Evolutionary conservation across 1,139 yeast genomes (phyloP).

Genomic region (Yamadazyma conglobata): DNA sequence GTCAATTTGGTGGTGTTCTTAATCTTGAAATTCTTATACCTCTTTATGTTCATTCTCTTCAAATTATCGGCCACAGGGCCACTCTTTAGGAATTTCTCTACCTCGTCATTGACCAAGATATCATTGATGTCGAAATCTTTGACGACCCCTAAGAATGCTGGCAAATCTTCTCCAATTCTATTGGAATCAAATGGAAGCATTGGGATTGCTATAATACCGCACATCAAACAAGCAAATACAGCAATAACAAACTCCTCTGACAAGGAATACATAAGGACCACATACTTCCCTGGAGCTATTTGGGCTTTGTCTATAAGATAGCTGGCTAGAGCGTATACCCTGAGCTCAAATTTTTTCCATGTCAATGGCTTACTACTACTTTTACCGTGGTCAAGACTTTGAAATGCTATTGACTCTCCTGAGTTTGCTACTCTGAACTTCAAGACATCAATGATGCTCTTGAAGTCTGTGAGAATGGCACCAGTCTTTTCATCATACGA

Average conservation of each 20-base stretch:
- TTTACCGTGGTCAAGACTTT: constrained; percentile 57
- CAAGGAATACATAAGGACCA: constrained; percentile 79
- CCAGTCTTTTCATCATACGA: constrained; percentile 78
- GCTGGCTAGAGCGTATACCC: constrained; percentile 69
- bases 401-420: constrained; percentile 79
- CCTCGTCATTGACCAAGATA: constrained; percentile 75
- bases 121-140: constrained; percentile 70
- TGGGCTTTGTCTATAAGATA: constrained; percentile 51
- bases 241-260: constrained; percentile 86
- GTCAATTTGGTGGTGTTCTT: constrained; percentile 68
- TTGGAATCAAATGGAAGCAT: constrained; percentile 70
- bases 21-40: constrained; percentile 46
- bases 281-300: constrained; percentile 65
- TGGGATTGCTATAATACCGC: constrained; percentile 82
- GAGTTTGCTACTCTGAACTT: constrained; percentile 75
- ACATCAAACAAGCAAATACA: constrained; percentile 77
- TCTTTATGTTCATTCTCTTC: constrained; percentile 49
- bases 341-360: constrained; percentile 81
- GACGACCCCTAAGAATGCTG: constrained; percentile 62
- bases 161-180: constrained; percentile 71
- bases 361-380: constrained; percentile 56
- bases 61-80: constrained; percentile 64
- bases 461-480: constrained; percentile 68
- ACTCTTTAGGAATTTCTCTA: constrained; percentile 65
- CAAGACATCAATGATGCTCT: constrained; percentile 66